Evolutionary conservation across 2,329 filamentous ascomycete species (phyloP).

Genomic region (Aspergillus proliferans): DNA sequence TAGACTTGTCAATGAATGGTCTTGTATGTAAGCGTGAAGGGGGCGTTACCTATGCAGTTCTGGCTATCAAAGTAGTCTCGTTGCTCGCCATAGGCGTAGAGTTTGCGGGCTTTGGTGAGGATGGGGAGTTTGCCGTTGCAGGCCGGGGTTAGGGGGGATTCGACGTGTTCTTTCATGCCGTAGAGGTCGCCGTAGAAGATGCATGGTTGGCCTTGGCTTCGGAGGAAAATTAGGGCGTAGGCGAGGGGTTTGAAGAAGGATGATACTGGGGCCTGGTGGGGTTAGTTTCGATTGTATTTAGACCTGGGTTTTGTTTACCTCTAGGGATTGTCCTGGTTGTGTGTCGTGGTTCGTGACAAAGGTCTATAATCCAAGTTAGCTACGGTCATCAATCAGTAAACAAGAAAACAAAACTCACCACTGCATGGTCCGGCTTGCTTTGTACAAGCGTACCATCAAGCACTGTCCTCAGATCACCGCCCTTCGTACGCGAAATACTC

Average conservation of each 20-base stretch:
- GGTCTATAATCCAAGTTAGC: constrained; percentile 8
- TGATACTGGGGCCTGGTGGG: constrained; percentile 51
- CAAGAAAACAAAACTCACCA: constrained; percentile 4
- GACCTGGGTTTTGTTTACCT: constrained; percentile 25
- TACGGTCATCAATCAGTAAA: neutral
- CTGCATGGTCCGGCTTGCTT: constrained; percentile 37
- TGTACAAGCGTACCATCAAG: constrained; percentile 57
- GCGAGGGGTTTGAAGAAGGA: constrained; percentile 65
- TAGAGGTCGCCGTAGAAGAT: constrained; percentile 67
- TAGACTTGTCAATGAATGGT: constrained; percentile 16
- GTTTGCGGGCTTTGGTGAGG: constrained; percentile 56
- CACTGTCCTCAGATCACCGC: constrained; percentile 57
- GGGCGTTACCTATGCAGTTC: constrained; percentile 50
- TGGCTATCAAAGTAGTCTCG: constrained; percentile 57
- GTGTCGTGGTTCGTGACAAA: constrained; percentile 23
- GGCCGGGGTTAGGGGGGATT: constrained; percentile 47
- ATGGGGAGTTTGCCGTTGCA: constrained; percentile 52
- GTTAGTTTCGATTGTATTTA: neutral
- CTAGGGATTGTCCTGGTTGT: constrained; percentile 57
- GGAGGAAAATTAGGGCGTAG: constrained; percentile 65
- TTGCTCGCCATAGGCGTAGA: constrained; percentile 63
- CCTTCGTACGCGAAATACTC: constrained; percentile 49
- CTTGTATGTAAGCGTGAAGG: neutral
- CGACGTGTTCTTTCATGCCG: constrained; percentile 49
- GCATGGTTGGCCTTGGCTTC: constrained; percentile 57